These are phyloP conservation scores for Corchorus olitorius DNA, from an alignment of 345 rosid genomes.

Conservation along the genomic window DNA sequence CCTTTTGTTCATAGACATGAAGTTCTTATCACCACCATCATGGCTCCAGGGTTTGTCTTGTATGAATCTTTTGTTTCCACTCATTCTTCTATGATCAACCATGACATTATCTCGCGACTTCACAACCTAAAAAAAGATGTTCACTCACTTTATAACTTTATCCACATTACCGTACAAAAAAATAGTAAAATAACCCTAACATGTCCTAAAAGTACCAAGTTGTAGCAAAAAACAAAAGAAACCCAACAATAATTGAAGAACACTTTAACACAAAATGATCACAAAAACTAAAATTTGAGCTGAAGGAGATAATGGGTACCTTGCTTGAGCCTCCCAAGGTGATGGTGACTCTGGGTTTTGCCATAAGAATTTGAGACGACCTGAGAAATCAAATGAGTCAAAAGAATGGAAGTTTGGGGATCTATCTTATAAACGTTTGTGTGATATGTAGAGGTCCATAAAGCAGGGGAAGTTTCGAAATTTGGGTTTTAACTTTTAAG, in stretches of 20 bases:
- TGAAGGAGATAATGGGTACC: slow-evolving; percentile 24
- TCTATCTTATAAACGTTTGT: neutral
- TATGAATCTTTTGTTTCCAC: slow-evolving; percentile 35
- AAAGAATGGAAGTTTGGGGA: neutral
- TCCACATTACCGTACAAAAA: neutral
- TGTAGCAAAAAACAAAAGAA: neutral
- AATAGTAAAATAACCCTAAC: neutral
- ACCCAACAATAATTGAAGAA: neutral
- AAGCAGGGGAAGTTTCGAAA: neutral
- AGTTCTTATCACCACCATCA: slow-evolving; percentile 12
- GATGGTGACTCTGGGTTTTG: slow-evolving; percentile 37
- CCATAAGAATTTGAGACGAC: slow-evolving; percentile 24
- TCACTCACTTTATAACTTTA: neutral
- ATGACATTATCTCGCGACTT: slow-evolving; percentile 22
- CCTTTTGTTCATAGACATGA: slow-evolving; percentile 34
- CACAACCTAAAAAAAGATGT: slow-evolving; percentile 36
- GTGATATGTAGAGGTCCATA: neutral
- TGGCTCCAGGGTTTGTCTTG: slow-evolving; percentile 26
- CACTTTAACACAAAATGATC: neutral
- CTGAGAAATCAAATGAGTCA: neutral
- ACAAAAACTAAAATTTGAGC: neutral
- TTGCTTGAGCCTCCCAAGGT: slow-evolving; percentile 45
- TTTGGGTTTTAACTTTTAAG: neutral
- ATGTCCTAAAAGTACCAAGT: neutral
- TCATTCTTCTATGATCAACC: slow-evolving; percentile 13